Evolutionary conservation across 1,284 basidiomycete species (phyloP), one percentile per base, ranked within the genome.

Genomic region (Cryptococcus sp.): DNA sequence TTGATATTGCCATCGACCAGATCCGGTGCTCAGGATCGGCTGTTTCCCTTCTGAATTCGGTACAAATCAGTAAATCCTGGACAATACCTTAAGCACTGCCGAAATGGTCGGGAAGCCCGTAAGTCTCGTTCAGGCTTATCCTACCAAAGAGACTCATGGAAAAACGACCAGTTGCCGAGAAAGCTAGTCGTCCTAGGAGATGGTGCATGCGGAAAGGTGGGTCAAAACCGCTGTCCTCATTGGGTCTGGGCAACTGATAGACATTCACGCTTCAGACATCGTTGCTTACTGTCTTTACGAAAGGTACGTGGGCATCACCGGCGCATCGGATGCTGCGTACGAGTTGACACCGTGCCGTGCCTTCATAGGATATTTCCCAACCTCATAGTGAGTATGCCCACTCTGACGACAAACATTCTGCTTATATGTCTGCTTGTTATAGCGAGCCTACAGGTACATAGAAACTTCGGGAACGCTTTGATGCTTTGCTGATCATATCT

Each of bases 151-250:
- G 4, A 35, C 30, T 35, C 5, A 35, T 35, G 30, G 2, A 10
- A 13, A 2, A 35, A 35, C 5, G 22, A 7, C 49, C 47, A 76
- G 76, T 70, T 88, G 48, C 84, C 85, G 71, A 81, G 86, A 45
- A 89, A 90, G 78, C 82, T 89, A 6, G 88, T 90, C 2, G 87
- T 96, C 7, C 87, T 92, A 60, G 93, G 93, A 41, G 93, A 97
- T 78, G 93, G 93, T 66, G 93, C 92, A 50, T 93, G 89, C 70
- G 93, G 93, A 30, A 83, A 83, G 74, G 81, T 80, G 23, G 38
- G 68, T 59, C 11, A 0, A 13, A 5, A 23, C 3, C 40, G 30
- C 15, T 47, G 17, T 47, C 23, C 13, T 43, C 38, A 13, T 25
- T 20, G 10, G 25, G 20, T 13, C 30, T 16, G 46, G 45, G 45